Percentiles rank a stretch among this genome's conserved stretches.
Evolutionary conservation across 75 land plant species (phyloP).

Genomic region (Sequoiadendron giganteum): DNA sequence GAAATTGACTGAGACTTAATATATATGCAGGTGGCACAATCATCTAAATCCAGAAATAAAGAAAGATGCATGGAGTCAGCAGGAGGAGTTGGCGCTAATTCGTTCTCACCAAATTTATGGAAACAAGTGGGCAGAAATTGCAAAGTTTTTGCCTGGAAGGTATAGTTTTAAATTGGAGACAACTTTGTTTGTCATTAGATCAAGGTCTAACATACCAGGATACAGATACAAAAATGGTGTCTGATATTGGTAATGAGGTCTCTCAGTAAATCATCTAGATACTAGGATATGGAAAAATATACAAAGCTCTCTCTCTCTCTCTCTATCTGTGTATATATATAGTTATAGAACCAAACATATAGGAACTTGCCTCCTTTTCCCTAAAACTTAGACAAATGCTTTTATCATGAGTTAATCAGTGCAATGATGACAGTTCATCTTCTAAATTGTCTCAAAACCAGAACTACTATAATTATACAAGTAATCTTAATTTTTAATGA

Average conservation of each 20-base stretch:
- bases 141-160: constrained; percentile 73
- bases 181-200: background rate
- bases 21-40: constrained; percentile 62
- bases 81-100: constrained; percentile 56
- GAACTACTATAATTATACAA: too few relatives aligned
- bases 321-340: too few relatives aligned
- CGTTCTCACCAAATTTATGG: constrained; percentile 54
- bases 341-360: too few relatives aligned
- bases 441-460: too few relatives aligned
- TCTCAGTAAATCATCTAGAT: background rate
- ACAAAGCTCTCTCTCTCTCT: too few relatives aligned
- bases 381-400: too few relatives aligned
- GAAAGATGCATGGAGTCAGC: constrained; percentile 64
- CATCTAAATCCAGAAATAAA: constrained; percentile 71
- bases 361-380: too few relatives aligned
- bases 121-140: constrained; percentile 76
- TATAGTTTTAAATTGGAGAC: constrained; percentile 16
- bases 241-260: background rate
- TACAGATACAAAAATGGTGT: background rate
- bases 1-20: background rate
- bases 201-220: background rate
- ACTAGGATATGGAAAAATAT: too few relatives aligned
- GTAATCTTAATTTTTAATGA: too few relatives aligned
- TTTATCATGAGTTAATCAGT: too few relatives aligned
- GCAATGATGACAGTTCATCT: too few relatives aligned